Base-by-base conservation (phyloP, 139 green algal species). In the Chloropicon primus region DNA sequence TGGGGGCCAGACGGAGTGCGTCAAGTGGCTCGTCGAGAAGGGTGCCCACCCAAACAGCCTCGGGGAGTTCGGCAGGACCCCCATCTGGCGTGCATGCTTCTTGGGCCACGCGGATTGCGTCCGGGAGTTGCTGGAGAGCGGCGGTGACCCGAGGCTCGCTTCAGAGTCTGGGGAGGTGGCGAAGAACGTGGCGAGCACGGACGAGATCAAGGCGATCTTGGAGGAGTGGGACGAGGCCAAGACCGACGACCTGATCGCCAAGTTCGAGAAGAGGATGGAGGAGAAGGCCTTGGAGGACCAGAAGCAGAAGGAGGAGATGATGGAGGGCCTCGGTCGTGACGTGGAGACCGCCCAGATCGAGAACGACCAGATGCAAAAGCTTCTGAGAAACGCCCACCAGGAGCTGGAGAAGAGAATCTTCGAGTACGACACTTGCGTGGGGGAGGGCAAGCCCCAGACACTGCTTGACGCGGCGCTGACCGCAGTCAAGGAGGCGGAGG, bases 361-460 rank as follows among this genome's bases (percentile, higher is more conserved):
- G 10, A 28, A 82, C 28, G 29, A 62, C n/a, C 3, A 21, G 10
- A 62, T 29, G 0, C 84, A 86, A 76, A 26, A 54, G 28, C 27
- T 28, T 25, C 81, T 87, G 21, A 53, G 26, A 26, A 27, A 54
- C 26, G 79, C 74, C 24, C 75, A 79, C 75, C 75, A 86, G 78
- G 85, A 90, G 71, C 79, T 86, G 23, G 86, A 90, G 84, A 87
- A 87, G 84, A 81, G 84, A 26, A 88, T 90, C 53, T 81, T 78
- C 54, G 86, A 90, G 82, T 85, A 90, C 74, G 86, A 90, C 82
- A 87, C 76, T 0, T 84, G 80, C 24, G 86, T 90, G 28, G 84
- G 27, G 79, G 86, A 90, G 81, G 53, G 72, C 21, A 86, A 86
- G 75, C 29, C 84, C 2, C 53, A 85, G 24, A 73, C 73, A 5